Percentiles rank a stretch among this genome's conserved stretches.
These are phyloP conservation scores for Teunomyces kruisii DNA, from an alignment of 805 yeast genomes.

Conservation along the genomic window DNA sequence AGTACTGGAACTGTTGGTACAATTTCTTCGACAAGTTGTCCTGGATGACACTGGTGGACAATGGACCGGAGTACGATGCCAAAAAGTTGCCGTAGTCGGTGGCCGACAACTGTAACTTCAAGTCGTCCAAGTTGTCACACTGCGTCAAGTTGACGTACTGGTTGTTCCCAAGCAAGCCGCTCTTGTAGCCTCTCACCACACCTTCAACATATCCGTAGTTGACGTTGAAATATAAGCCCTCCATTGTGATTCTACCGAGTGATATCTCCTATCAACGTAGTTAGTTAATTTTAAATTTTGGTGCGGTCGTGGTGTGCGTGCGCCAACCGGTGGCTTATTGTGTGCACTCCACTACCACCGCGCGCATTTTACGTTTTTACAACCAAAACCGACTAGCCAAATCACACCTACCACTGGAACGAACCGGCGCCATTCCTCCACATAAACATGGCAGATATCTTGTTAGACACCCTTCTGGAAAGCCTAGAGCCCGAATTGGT, in stretches of 20 bases:
- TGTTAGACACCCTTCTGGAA: slow-evolving; percentile 30
- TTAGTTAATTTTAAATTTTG: not conserved
- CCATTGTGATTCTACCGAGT: slow-evolving; percentile 59
- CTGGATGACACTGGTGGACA: slow-evolving; percentile 85
- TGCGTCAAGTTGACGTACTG: slow-evolving; percentile 93
- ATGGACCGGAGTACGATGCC: slow-evolving; percentile 76
- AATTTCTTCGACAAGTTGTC: slow-evolving; percentile 72
- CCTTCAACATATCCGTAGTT: slow-evolving; percentile 93
- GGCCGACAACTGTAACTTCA: slow-evolving; percentile 89
- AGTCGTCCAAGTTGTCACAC: slow-evolving; percentile 92
- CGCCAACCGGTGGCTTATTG: too few species aligned
- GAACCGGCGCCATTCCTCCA: not conserved
- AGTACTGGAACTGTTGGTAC: slow-evolving; percentile 80
- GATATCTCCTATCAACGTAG: not conserved
- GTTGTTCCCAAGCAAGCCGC: slow-evolving; percentile 70
- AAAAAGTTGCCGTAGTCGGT: slow-evolving; percentile 94
- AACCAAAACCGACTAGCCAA: too few species aligned
- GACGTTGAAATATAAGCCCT: slow-evolving; percentile 88
- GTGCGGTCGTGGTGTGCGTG: not conserved
- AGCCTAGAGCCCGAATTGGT: slow-evolving; percentile 25
- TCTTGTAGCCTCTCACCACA: slow-evolving; percentile 89
- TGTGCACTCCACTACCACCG: too few species aligned
- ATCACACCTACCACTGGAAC: too few species aligned
- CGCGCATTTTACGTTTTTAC: too few species aligned
- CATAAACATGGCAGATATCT: slow-evolving; percentile 29